A percentile compares a stretch with the other conserved stretches of the same genome.
These are phyloP conservation scores for Salix purpurea DNA, from an alignment of 345 rosid species.

Conservation along the genomic window DNA sequence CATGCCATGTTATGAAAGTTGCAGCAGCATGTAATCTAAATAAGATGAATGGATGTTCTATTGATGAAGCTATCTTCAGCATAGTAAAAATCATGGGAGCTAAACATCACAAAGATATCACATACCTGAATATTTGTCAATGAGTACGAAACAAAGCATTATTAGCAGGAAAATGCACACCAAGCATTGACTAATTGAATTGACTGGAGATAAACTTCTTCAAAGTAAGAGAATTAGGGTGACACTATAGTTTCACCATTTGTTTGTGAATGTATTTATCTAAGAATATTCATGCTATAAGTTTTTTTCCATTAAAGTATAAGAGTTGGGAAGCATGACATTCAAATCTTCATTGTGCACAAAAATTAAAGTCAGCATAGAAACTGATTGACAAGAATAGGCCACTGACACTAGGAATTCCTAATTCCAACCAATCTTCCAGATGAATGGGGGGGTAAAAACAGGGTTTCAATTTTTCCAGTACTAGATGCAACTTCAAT, in stretches of 20 bases:
- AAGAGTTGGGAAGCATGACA: not conserved
- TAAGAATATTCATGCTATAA: not conserved
- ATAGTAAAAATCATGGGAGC: not conserved
- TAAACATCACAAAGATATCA: not conserved
- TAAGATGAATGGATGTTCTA: too few relatives aligned
- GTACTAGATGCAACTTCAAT: not conserved
- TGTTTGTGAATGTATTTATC: not conserved
- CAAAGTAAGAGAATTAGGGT: not conserved
- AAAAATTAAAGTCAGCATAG: not conserved
- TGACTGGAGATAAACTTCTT: not conserved
- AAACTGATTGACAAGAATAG: not conserved
- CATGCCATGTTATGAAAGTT: not conserved
- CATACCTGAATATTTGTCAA: not conserved
- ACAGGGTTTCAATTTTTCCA: not conserved
- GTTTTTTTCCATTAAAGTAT: not conserved
- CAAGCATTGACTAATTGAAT: not conserved
- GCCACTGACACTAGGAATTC: not conserved
- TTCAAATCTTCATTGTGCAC: not conserved
- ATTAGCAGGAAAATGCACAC: not conserved
- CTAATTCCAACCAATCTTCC: not conserved
- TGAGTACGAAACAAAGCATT: too few relatives aligned
- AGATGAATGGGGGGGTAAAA: not conserved
- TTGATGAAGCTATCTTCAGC: not conserved
- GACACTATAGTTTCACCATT: not conserved
- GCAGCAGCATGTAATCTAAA: too few relatives aligned